Conservation (phyloP, 2,329 filamentous ascomycete genomes). For the Aspergillus melleus region DNA sequence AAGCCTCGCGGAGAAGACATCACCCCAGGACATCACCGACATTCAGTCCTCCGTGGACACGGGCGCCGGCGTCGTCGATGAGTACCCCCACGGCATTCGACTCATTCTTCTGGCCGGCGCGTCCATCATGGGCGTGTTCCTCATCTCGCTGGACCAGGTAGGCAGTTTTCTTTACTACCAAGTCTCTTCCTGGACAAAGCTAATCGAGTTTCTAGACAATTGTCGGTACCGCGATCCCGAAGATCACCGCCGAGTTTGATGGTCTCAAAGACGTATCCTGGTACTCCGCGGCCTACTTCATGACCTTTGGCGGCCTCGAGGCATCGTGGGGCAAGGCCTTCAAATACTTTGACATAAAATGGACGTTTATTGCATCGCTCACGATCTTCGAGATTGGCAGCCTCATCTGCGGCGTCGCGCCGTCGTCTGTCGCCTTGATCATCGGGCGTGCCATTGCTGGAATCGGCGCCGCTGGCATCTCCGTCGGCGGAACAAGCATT, state of each 20-base stretch:
- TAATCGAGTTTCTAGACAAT: constrained; percentile 9
- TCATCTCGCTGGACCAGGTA: neutral
- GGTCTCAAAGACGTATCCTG: constrained; percentile 42
- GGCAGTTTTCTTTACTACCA: neutral
- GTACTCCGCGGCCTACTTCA: constrained; percentile 44
- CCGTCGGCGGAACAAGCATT: constrained; percentile 47
- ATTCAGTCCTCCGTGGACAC: no score
- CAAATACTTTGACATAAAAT: constrained; percentile 41
- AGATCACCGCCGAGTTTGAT: constrained; percentile 44
- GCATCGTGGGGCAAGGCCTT: constrained; percentile 49
- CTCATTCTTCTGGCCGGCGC: neutral
- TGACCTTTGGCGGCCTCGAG: constrained; percentile 47
- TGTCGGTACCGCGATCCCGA: constrained; percentile 34
- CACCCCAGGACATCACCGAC: no score
- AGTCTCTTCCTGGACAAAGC: neutral
- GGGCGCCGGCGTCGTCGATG: neutral
- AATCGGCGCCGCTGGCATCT: constrained; percentile 32
- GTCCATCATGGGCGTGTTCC: neutral
- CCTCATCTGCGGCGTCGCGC: constrained; percentile 3
- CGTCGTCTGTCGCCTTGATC: constrained; percentile 29
- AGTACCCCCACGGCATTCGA: neutral
- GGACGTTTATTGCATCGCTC: neutral
- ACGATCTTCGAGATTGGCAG: neutral
- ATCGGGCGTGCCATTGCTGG: constrained; percentile 36
- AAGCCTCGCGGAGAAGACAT: no score